A percentile compares a stretch with the other conserved stretches of the same genome.
phyloP scores from a whole-genome alignment of 208 protist species.

The Sergeia podlipaevii region DNA sequence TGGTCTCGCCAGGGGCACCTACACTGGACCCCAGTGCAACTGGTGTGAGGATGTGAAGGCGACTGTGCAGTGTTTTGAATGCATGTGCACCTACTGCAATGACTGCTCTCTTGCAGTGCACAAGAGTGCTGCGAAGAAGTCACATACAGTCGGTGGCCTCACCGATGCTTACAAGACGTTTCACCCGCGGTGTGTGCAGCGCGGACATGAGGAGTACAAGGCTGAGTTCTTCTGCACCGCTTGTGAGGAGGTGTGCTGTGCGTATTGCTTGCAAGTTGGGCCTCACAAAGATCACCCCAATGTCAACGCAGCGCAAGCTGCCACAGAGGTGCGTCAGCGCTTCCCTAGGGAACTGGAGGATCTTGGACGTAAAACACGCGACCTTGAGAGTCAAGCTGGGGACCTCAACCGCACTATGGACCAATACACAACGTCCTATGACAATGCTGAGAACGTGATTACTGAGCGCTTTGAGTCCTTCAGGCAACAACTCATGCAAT shows the following conservation, averaged over 20 bases:
- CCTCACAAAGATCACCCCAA: slow-evolving; percentile 68
- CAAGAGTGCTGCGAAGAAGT: slow-evolving; percentile 64
- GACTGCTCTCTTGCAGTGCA: slow-evolving; percentile 71
- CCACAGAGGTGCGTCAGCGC: slow-evolving; percentile 52
- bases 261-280: slow-evolving; percentile 82
- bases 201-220: slow-evolving; percentile 73
- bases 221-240: slow-evolving; percentile 75
- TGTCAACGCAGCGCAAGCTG: slow-evolving; percentile 32
- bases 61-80: slow-evolving; percentile 62
- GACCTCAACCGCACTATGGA: slow-evolving; percentile 61
- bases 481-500: slow-evolving; percentile 63
- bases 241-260: slow-evolving; percentile 78
- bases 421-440: slow-evolving; percentile 66
- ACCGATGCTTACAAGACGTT: slow-evolving; percentile 34
- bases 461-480: slow-evolving; percentile 70
- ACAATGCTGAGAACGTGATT: slow-evolving; percentile 58
- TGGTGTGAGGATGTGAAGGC: slow-evolving; percentile 68
- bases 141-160: slow-evolving; percentile 36
- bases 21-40: slow-evolving; percentile 48
- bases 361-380: slow-evolving; percentile 33
- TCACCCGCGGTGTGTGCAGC: slow-evolving; percentile 33
- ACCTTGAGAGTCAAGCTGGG: slow-evolving; percentile 53
- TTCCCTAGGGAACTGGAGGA: slow-evolving; percentile 43
- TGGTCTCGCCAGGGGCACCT: slow-evolving; percentile 20
- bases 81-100: slow-evolving; percentile 60